phyloP scores from a whole-genome alignment of 768 basidiomycete species.

The Phlegmacium glaucopus region DNA sequence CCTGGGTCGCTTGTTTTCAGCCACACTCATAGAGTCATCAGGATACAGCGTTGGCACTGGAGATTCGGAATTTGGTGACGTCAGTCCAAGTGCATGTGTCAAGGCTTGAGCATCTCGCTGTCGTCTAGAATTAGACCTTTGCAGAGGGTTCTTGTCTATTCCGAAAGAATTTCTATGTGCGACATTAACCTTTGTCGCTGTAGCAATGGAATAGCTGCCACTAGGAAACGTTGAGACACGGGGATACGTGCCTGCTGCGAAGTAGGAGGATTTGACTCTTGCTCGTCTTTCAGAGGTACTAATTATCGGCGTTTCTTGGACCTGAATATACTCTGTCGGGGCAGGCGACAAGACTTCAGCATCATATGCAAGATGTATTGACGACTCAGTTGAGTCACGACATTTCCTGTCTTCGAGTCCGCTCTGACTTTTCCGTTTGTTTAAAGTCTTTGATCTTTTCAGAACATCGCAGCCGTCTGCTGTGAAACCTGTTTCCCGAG shows the following conservation, averaged over 20 bases:
- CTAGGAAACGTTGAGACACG: slow-evolving; percentile 46
- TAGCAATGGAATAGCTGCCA: slow-evolving; percentile 31
- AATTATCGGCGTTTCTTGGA: slow-evolving; percentile 22
- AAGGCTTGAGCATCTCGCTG: slow-evolving; percentile 37
- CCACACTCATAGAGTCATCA: slow-evolving; percentile 62
- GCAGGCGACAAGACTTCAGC: slow-evolving; percentile 46
- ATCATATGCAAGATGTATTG: slow-evolving; percentile 46
- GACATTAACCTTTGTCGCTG: slow-evolving; percentile 30
- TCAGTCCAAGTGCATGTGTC: slow-evolving; percentile 34
- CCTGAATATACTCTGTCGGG: slow-evolving; percentile 21
- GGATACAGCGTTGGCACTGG: slow-evolving; percentile 67
- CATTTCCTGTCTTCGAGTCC: slow-evolving; percentile 18
- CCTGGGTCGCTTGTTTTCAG: slow-evolving; percentile 16
- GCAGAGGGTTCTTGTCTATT: slow-evolving; percentile 23
- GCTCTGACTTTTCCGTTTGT: slow-evolving; percentile 22
- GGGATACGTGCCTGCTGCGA: slow-evolving; percentile 50
- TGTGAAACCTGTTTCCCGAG: slow-evolving; percentile 29
- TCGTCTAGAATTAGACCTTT: slow-evolving; percentile 41
- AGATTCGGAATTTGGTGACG: slow-evolving; percentile 36
- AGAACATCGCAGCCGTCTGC: slow-evolving; percentile 39
- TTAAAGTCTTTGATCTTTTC: slow-evolving; percentile 31
- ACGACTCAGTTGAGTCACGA: slow-evolving; percentile 26
- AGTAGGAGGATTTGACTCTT: slow-evolving; percentile 69
- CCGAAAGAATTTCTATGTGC: slow-evolving; percentile 20
- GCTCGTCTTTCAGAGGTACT: slow-evolving; percentile 48